A percentile compares a stretch with the other conserved stretches of the same genome.
These are phyloP conservation scores for Curvularia eragrostidis DNA, from an alignment of 2,329 filamentous ascomycete species.

Conservation along the genomic window DNA sequence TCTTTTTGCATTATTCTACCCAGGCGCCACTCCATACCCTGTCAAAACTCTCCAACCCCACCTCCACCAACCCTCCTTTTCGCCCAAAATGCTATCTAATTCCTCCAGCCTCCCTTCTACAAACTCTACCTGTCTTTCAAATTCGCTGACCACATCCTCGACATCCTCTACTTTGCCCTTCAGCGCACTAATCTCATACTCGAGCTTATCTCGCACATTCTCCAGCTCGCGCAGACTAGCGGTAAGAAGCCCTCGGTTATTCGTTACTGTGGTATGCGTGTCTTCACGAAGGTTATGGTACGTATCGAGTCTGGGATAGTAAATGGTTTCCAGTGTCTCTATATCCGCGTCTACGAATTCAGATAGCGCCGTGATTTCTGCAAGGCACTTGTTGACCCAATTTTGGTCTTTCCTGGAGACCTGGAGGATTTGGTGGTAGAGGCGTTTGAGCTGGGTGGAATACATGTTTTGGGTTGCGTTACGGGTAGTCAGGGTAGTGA, in stretches of 20 bases:
- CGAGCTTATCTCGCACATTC: conserved; percentile 79
- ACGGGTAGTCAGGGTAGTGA: conserved; percentile 37
- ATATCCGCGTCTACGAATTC: conserved; percentile 64
- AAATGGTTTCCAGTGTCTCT: conserved; percentile 70
- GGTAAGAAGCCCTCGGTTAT: conserved; percentile 71
- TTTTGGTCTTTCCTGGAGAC: conserved; percentile 63
- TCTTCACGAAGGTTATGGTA: conserved; percentile 72
- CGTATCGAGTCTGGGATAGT: conserved; percentile 72
- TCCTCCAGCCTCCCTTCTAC: conserved; percentile 58
- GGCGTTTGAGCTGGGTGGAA: conserved; percentile 66
- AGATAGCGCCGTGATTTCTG: conserved; percentile 65
- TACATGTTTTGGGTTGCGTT: conserved; percentile 49
- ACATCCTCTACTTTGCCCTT: conserved; percentile 83
- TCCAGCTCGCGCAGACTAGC: conserved; percentile 82
- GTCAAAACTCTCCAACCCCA: conserved; percentile 32
- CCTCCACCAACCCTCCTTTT: conserved; percentile 46
- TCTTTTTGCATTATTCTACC: not conserved
- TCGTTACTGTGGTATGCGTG: conserved; percentile 71
- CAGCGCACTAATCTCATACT: conserved; percentile 89
- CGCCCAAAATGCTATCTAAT: conserved; percentile 62
- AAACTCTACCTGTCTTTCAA: conserved; percentile 69
- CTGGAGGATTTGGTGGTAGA: conserved; percentile 66
- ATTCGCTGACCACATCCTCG: conserved; percentile 79
- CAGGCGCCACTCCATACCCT: conserved; percentile 2
- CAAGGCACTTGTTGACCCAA: conserved; percentile 68